Percentiles rank a stretch among this genome's conserved stretches.
phyloP scores from a whole-genome alignment of 1,284 basidiomycete genomes.

The Pascua guehoae region DNA sequence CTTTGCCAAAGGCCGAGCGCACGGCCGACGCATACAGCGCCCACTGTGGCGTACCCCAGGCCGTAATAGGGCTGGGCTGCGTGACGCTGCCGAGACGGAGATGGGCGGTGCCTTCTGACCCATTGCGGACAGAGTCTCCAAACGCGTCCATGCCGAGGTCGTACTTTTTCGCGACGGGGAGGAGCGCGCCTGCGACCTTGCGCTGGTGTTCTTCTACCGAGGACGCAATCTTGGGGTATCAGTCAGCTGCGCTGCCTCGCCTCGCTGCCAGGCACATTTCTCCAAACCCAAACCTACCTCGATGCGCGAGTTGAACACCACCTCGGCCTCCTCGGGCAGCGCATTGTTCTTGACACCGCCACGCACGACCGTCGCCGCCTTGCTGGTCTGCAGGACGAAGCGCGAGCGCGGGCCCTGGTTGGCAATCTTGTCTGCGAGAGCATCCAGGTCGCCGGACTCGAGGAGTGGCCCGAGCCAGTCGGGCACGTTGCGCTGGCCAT shows the following conservation, averaged over 20 bases:
- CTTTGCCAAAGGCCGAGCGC: slow-evolving; percentile 25
- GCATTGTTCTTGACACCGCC: slow-evolving; percentile 51
- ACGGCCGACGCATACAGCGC: slow-evolving; percentile 41
- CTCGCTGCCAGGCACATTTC: too few relatives aligned
- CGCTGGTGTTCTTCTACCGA: slow-evolving; percentile 41
- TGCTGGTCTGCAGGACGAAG: slow-evolving; percentile 27
- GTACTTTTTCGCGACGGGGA: slow-evolving; percentile 39
- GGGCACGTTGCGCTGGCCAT: slow-evolving; percentile 44
- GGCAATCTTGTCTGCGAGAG: slow-evolving; percentile 40
- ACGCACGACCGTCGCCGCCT: slow-evolving; percentile 42
- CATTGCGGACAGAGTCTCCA: slow-evolving; percentile 12
- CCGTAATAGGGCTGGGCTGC: slow-evolving; percentile 38
- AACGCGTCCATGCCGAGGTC: slow-evolving; percentile 21
- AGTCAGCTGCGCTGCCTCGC: too few relatives aligned
- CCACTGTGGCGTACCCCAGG: slow-evolving; percentile 39
- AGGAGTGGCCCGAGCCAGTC: slow-evolving; percentile 38
- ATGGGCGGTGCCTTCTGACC: slow-evolving; percentile 7
- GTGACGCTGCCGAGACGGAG: slow-evolving; percentile 38
- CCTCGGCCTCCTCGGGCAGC: slow-evolving; percentile 44
- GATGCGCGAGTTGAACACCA: slow-evolving; percentile 52
- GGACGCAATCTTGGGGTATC: slow-evolving; percentile 35
- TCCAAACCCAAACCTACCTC: slow-evolving; percentile 4
- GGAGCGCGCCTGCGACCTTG: slow-evolving; percentile 33
- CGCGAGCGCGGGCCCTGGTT: slow-evolving; percentile 28
- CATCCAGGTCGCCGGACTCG: slow-evolving; percentile 27